Evolutionary conservation across 768 basidiomycete species (phyloP), one percentile per base, ranked within the genome.

Genomic region (Porphyrellus cyaneotinctus): DNA sequence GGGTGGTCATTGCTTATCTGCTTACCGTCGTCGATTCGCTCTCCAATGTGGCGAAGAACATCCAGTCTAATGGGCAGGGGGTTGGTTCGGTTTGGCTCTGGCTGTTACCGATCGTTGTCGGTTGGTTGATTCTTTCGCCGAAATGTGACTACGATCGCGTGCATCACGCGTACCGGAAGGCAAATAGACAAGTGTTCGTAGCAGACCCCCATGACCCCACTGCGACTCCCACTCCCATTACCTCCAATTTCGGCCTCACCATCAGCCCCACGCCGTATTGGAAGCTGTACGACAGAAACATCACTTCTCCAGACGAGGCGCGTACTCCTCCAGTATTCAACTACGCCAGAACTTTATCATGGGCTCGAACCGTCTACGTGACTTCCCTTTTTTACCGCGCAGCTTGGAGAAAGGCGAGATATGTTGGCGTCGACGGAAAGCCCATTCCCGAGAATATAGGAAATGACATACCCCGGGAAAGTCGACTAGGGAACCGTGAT

Each of bases 1-100:
- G 76, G 75, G 77, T 78, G 3, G 52, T 75, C 33, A 60, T 78
- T 7, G 76, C 78, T 1, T 78, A 76, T 49, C 24, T 64, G 22
- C 46, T 63, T 11, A 63, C 52, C 3, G 58, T 64, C 22, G 36
- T 43, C 5, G 50, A 58, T 36, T 64, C 60, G 15, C 47, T 59
- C 41, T 54, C 52, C 24, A 59, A 43, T 28, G 43, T 68, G 3
- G 33, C 26, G 11, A 50, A 56, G 4, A 35, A 60, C 17, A 57
- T 74, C 2, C 60, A 69, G 26, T 62, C 66, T 1, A 72, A 65
- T 31, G 75, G 75, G 0, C 67, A 74, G 47, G 71, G 67, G n/a
- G 70, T 73, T 9, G 75, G 72, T 4, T 70, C 71, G 2, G 59
- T 72, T 15, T 78, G 74, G 75, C 56, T 77, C 8, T 78, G 75